Conservation (phyloP, 2,329 filamentous ascomycete species). For the Plectosphaerella plurivora region DNA sequence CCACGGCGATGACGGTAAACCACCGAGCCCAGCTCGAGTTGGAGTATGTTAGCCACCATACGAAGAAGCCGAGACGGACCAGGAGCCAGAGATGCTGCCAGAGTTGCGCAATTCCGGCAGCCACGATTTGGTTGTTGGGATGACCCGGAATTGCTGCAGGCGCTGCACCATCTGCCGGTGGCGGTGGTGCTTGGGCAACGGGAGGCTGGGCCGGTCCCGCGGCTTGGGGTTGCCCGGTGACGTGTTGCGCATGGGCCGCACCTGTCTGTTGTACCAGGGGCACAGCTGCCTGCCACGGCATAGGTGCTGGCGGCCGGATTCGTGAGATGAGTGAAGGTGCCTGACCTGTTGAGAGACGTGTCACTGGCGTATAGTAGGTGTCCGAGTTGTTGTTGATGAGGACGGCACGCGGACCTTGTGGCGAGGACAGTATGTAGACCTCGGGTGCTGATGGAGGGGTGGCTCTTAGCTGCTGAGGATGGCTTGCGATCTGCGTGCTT, state of each 20-base stretch:
- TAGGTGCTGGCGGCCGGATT: background rate
- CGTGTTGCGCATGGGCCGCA: constrained; percentile 9
- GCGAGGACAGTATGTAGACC: constrained; percentile 58
- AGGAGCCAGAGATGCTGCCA: constrained; percentile 62
- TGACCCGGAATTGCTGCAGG: constrained; percentile 25
- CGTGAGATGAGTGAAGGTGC: background rate
- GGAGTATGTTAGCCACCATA: constrained; percentile 61
- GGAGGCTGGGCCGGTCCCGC: constrained; percentile 10
- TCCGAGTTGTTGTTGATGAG: constrained; percentile 49
- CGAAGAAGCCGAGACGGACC: constrained; percentile 51
- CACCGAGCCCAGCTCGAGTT: constrained; percentile 56
- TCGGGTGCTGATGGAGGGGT: constrained; percentile 32
- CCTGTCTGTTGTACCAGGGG: constrained; percentile 14
- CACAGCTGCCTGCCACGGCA: constrained; percentile 3
- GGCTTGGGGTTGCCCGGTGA: constrained; percentile 6
- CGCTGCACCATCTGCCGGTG: constrained; percentile 21
- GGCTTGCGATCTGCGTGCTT: constrained; percentile 17
- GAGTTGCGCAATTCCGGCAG: constrained; percentile 35
- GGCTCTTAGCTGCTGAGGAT: constrained; percentile 9
- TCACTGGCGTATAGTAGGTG: constrained; percentile 45
- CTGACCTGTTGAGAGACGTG: constrained; percentile 7
- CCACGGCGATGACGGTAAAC: constrained; percentile 49
- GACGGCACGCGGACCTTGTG: constrained; percentile 53
- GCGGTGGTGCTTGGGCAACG: constrained; percentile 18
- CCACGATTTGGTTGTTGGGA: constrained; percentile 32